phyloP scores from a whole-genome alignment of 1,284 basidiomycete species.

The Malassezia furfur region DNA sequence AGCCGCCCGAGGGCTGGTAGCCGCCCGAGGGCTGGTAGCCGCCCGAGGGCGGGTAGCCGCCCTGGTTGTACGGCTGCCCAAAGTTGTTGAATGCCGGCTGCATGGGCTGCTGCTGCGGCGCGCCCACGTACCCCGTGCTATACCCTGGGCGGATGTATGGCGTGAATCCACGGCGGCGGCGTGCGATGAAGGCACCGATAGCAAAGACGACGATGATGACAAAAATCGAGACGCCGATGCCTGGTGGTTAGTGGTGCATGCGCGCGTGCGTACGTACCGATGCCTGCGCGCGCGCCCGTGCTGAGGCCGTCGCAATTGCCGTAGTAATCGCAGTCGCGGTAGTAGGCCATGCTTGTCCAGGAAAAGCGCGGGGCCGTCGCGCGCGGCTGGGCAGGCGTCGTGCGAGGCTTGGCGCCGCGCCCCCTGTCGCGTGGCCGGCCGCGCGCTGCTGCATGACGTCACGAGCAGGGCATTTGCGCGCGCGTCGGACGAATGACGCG shows the following conservation, averaged over 20 bases:
- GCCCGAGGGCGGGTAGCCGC: not conserved
- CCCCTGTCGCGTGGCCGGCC: not conserved
- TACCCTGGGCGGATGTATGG: constrained; percentile 5
- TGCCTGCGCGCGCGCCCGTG: constrained; percentile 1
- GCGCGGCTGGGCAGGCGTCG: no score
- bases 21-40: not conserved
- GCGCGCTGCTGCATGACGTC: not conserved
- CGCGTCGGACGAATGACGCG: no score
- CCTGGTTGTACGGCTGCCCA: not conserved
- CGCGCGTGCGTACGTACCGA: constrained; percentile 6
- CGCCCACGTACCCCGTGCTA: not conserved
- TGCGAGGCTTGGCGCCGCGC: no score
- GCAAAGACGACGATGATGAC: constrained; percentile 3
- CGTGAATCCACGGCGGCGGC: constrained; percentile 5
- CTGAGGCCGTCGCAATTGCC: not conserved
- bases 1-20: constrained; percentile 2
- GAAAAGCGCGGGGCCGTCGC: no score
- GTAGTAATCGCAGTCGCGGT: not conserved
- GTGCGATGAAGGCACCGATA: constrained; percentile 1
- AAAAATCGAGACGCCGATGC: constrained; percentile 7
- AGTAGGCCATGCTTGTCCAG: not conserved
- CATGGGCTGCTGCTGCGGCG: constrained; percentile 3
- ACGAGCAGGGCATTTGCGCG: not conserved
- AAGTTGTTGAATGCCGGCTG: not conserved
- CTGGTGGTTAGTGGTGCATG: not conserved